phyloP scores from a whole-genome alignment of 2,329 filamentous ascomycete species.

The Epichloe sibirici region DNA sequence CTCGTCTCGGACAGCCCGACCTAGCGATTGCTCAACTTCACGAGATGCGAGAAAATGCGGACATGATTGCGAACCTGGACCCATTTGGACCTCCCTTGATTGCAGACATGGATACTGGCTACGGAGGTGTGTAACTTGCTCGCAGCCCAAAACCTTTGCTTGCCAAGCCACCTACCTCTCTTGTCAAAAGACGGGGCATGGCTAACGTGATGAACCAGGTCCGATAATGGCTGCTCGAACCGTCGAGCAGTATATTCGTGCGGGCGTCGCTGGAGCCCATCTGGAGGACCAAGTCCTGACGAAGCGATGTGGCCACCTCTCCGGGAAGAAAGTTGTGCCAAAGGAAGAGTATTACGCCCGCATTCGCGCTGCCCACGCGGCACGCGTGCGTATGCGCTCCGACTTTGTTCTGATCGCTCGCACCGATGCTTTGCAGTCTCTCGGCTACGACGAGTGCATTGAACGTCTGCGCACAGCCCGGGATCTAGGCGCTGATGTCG shows the following conservation, averaged over 20 bases:
- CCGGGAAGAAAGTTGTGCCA: constrained; percentile 48
- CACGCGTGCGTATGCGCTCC: constrained; percentile 32
- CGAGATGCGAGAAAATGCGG: constrained; percentile 51
- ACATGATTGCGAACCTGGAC: constrained; percentile 50
- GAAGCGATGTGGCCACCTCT: constrained; percentile 54
- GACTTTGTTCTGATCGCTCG: constrained; percentile 55
- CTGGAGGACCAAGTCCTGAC: constrained; percentile 52
- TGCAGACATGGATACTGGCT: constrained; percentile 48
- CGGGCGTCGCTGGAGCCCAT: constrained; percentile 47
- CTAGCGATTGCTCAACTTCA: constrained; percentile 48
- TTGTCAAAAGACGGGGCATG: background rate
- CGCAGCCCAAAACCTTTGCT: too few species aligned
- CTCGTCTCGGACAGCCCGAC: constrained; percentile 49
- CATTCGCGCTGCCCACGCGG: constrained; percentile 42
- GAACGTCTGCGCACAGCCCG: constrained; percentile 36
- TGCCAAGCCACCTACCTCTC: background rate
- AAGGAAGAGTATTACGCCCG: constrained; percentile 37
- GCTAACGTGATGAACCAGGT: constrained; percentile 13
- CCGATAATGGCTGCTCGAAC: constrained; percentile 41
- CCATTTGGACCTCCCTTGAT: constrained; percentile 44
- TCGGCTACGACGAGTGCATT: constrained; percentile 46
- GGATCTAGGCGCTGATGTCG: constrained; percentile 44
- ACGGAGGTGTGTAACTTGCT: constrained; percentile 29
- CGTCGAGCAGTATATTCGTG: constrained; percentile 37
- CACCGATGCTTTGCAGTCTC: constrained; percentile 46